Base-by-base conservation (phyloP, 148 eudicot genomes). In the Rhododendron henanense region DNA sequence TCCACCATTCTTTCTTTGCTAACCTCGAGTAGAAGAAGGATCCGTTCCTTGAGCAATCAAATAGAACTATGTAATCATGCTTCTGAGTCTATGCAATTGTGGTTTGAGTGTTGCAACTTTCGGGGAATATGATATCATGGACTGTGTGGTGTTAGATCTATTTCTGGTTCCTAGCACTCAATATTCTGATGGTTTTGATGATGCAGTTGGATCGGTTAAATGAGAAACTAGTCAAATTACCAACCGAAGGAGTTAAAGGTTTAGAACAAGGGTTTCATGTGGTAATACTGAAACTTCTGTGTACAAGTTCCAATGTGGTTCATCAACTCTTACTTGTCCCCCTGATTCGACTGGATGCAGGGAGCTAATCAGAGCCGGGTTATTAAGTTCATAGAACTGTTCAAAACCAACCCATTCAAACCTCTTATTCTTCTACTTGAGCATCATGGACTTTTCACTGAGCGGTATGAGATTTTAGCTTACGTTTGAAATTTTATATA, bases 131-230 rank as follows among this genome's bases (percentile, higher is more conserved):
- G 44, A 84, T 55, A 85, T 28, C 2, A 7, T 76, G 81, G 47
- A 85, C 45, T 21, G 6, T 33, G 10, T 33, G 28, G 63, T 50
- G 50, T 75, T 76, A 76, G 28, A 77, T 79, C 76, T 83, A 37
- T 65, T 59, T 84, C 63, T 51, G 57, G 57, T 51, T 51, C 57
- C 41, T 45, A 0, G 71, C 50, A 59, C 51, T 78, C 84, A 48
- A 79, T 57, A 77, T n/a, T 65, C 33, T 83, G 33, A 48, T 65
- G 47, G 85, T 85, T 86, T 83, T 88, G 77, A 37, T 85, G 61
- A 19, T 87, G 84, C 93, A 97, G 99, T 91, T 97, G 93, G 99
- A 97, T 88, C 91, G 88, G 83, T 87, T 94, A 77, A 97, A 97
- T 85, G 99, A 97, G 94, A 92, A 92, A 82, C 88, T 93, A 86